Evolutionary conservation across 768 basidiomycete species (phyloP).

Genomic region (Gloeostereum incarnatum): DNA sequence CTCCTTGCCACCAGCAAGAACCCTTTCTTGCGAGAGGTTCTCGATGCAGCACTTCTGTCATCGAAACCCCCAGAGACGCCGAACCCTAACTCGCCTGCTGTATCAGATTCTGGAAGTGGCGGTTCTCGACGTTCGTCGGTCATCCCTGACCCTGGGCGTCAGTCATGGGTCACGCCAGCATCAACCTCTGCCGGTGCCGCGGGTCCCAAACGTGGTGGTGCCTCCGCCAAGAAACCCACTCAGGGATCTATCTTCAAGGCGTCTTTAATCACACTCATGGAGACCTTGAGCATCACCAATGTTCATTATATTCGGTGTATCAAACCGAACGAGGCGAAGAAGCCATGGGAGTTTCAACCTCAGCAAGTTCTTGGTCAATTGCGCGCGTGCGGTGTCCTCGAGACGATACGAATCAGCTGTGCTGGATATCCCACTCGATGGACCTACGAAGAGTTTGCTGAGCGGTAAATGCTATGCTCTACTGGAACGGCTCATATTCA

Average conservation of each 20-base stretch:
- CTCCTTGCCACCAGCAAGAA: slow-evolving; percentile 84
- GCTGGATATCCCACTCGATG: slow-evolving; percentile 98
- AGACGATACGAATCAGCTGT: slow-evolving; percentile 97
- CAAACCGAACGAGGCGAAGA: slow-evolving; percentile 96
- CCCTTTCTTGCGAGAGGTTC: slow-evolving; percentile 87
- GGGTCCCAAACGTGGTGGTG: slow-evolving; percentile 49
- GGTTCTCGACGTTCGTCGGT: slow-evolving; percentile 76
- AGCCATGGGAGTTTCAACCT: slow-evolving; percentile 93
- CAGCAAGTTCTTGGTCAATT: slow-evolving; percentile 94
- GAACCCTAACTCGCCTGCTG: slow-evolving; percentile 64
- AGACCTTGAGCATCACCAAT: slow-evolving; percentile 93
- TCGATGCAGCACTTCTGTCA: slow-evolving; percentile 81
- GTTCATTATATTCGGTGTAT: slow-evolving; percentile 99
- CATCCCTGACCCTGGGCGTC: slow-evolving; percentile 82
- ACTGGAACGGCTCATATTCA: neutral
- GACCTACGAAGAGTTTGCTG: slow-evolving; percentile 98
- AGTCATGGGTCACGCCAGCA: slow-evolving; percentile 51
- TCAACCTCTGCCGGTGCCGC: slow-evolving; percentile 21
- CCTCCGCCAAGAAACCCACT: slow-evolving; percentile 82
- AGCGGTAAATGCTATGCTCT: slow-evolving; percentile 52
- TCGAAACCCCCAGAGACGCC: slow-evolving; percentile 58
- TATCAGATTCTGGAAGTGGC: slow-evolving; percentile 69
- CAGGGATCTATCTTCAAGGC: slow-evolving; percentile 98
- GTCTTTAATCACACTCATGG: slow-evolving; percentile 90
- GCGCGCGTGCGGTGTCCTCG: slow-evolving; percentile 96